phyloP scores from a whole-genome alignment of 2,329 filamentous ascomycete species.

The Botryosphaeria agaves region DNA sequence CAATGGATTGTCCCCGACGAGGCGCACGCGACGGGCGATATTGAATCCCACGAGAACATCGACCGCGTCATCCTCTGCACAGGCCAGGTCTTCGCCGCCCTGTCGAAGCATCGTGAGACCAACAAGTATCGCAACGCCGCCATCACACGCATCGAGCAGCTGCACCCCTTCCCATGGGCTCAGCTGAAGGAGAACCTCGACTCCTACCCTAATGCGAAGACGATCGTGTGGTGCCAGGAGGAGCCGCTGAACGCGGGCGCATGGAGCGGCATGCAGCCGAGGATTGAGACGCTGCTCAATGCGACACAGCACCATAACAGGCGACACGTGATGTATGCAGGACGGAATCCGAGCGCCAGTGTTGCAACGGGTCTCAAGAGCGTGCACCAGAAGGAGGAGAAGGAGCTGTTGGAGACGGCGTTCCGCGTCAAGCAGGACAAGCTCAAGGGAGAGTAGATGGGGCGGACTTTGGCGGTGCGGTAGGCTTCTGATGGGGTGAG shows the following conservation, averaged over 20 bases:
- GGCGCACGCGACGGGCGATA: slow-evolving; percentile 56
- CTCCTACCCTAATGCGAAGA: slow-evolving; percentile 91
- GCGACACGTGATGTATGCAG: slow-evolving; percentile 94
- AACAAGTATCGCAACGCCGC: slow-evolving; percentile 81
- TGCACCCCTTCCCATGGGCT: slow-evolving; percentile 98
- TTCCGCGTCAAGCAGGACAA: slow-evolving; percentile 47
- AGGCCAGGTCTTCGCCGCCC: slow-evolving; percentile 81
- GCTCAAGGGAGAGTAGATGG: slow-evolving; percentile 43
- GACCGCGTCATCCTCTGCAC: slow-evolving; percentile 89
- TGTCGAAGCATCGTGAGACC: slow-evolving; percentile 78
- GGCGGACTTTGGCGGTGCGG: background rate
- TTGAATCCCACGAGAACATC: slow-evolving; percentile 70
- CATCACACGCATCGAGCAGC: slow-evolving; percentile 89
- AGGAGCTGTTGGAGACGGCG: slow-evolving; percentile 55
- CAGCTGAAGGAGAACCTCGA: slow-evolving; percentile 94
- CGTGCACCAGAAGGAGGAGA: slow-evolving; percentile 81
- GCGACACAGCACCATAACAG: slow-evolving; percentile 81
- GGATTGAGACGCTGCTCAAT: slow-evolving; percentile 92
- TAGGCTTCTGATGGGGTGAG: background rate
- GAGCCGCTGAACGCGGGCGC: slow-evolving; percentile 94
- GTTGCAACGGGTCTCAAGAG: slow-evolving; percentile 88
- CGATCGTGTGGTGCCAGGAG: slow-evolving; percentile 93
- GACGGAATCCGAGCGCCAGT: slow-evolving; percentile 79
- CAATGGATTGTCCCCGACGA: slow-evolving; percentile 90
- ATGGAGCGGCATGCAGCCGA: slow-evolving; percentile 94